Base-by-base conservation (phyloP, 371 early-diverging fungal genomes). In the Chytridium lagenaria region DNA sequence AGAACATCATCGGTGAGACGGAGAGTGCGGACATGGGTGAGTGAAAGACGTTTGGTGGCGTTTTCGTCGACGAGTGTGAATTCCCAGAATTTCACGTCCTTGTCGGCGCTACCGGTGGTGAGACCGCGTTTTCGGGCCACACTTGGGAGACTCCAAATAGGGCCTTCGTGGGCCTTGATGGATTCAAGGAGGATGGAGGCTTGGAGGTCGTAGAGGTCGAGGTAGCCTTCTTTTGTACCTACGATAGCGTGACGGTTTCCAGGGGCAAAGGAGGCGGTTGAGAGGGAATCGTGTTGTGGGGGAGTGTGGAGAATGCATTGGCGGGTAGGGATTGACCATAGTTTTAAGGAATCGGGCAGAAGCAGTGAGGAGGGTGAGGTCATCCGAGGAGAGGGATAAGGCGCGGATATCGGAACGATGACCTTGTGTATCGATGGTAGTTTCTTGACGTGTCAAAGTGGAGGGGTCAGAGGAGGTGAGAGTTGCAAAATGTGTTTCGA, bases 1-100 rank as follows among this genome's bases (percentile, higher is more conserved):
- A 97, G 86, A 1, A 96, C 94, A 73, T 95, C 95, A 73, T 98
- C 98, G 7, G 94, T 89, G 91, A 98, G 90, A 72, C 94, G 92
- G 59, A 98, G 87, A 0, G 97, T 96, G 71, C 94, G 89, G 80
- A 89, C 90, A 67, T 95, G 97, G 38, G 88, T 85, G 77, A 95
- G 87, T 0, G 94, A 91, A 22, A 71, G 39, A 26, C 23, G 1
- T 59, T 70, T 73, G 31, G 15, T 37, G n/a, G 15, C 55, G 49
- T 22, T 34, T 44, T 23, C 65, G 39, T 77, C 74, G 16, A 77
- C 67, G 22, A 83, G 70, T 34, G 72, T 73, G 78, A 98, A 94
- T 78, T 95, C 95, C 97, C 97, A 98, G 78, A 98, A 96, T 84
- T 96, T 97, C 79, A 97, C 96, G 57, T 92, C 89, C 78, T 96